These are phyloP conservation scores for Hyphodiscus sp. DNA, from an alignment of 2,329 filamentous ascomycete species.

Conservation along the genomic window DNA sequence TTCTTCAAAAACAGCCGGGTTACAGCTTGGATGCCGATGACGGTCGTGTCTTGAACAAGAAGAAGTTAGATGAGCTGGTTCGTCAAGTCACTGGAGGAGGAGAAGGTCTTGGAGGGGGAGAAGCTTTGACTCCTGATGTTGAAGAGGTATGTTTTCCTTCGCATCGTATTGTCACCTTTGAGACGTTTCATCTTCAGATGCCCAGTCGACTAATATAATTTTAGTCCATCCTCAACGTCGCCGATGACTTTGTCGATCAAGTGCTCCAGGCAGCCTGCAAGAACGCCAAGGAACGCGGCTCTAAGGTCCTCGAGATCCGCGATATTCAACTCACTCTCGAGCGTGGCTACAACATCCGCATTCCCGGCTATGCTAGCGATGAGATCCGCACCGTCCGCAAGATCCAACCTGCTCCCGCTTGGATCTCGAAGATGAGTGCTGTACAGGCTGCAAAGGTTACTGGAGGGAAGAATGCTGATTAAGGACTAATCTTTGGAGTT, in stretches of 20 bases:
- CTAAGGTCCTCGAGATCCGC: conserved; percentile 82
- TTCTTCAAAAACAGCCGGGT: conserved; percentile 71
- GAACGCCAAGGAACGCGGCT: conserved; percentile 87
- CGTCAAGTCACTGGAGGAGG: conserved; percentile 84
- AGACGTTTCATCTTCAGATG: neutral
- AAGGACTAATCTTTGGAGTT: conserved; percentile 4
- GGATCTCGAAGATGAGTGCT: conserved; percentile 96
- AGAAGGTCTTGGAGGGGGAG: conserved; percentile 64
- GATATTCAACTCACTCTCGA: conserved; percentile 80
- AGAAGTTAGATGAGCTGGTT: conserved; percentile 92
- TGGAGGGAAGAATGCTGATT: conserved; percentile 31
- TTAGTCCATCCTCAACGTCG: conserved; percentile 79
- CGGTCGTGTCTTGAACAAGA: conserved; percentile 92
- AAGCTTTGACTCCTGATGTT: conserved; percentile 81
- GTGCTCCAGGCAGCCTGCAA: conserved; percentile 82
- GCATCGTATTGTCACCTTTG: conserved; percentile 4
- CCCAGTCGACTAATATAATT: conserved; percentile 5
- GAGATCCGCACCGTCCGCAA: conserved; percentile 93
- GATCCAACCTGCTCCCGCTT: conserved; percentile 78
- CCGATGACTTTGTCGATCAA: conserved; percentile 91
- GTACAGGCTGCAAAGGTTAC: conserved; percentile 88
- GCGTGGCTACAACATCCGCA: conserved; percentile 81
- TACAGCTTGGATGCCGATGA: conserved; percentile 89
- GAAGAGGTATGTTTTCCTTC: conserved; percentile 66
- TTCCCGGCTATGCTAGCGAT: conserved; percentile 90